Evolutionary conservation across 768 basidiomycete species (phyloP).

Genomic region (Rhodocollybia butyracea): DNA sequence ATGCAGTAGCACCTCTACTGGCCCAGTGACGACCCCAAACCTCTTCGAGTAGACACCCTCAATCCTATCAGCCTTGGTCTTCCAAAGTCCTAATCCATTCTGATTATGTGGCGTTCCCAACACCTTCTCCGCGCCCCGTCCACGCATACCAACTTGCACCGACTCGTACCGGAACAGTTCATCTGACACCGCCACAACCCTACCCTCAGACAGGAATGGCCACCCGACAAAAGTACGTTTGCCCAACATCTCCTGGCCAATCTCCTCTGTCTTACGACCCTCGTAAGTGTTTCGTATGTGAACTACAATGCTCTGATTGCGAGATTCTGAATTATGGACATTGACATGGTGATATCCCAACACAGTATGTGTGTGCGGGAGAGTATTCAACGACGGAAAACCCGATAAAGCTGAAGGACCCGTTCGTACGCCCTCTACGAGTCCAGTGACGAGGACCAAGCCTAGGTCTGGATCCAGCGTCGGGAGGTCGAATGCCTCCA

Average conservation of each 20-base stretch:
- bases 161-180: conserved; percentile 84
- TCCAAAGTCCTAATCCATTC: conserved; percentile 73
- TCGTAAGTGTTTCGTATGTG: conserved; percentile 78
- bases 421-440: conserved; percentile 85
- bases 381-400: conserved; percentile 92
- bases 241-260: conserved; percentile 75
- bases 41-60: conserved; percentile 87
- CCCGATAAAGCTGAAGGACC: conserved; percentile 88
- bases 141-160: conserved; percentile 46
- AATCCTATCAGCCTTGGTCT: conserved; percentile 74
- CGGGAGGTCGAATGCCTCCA: conserved; percentile 85
- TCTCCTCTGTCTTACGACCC: conserved; percentile 58
- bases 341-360: conserved; percentile 90
- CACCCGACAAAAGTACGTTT: conserved; percentile 79
- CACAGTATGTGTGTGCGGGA: conserved; percentile 64
- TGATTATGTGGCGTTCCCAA: conserved; percentile 71
- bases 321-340: conserved; percentile 85
- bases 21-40: conserved; percentile 81
- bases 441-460: conserved; percentile 79
- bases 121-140: conserved; percentile 42
- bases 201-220: conserved; percentile 94
- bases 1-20: conserved; percentile 78
- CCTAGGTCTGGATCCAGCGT: conserved; percentile 63
- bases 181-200: conserved; percentile 85
- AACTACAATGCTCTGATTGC: conserved; percentile 92